Conservation (phyloP, 345 rosid genomes). For the thale cress (Arabidopsis thaliana) region TAIR10.1 NC_003076.8:3667501-3668000, state of each 20-base stretch:
- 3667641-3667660: neutral
- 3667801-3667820: conserved; percentile 2
- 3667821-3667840: neutral
- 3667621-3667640: neutral
- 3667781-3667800: conserved; percentile 6
- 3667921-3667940: conserved; percentile 15
- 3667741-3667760: conserved; percentile 13
- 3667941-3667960: neutral
- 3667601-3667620: too few relatives aligned
- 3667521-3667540: too few relatives aligned
- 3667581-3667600: neutral
- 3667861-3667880: conserved; percentile 5
- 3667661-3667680: neutral
- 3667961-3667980: conserved; percentile 19
- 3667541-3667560: too few relatives aligned
- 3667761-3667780: neutral
- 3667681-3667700: neutral
- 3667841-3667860: conserved; percentile 27
- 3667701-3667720: conserved; percentile 13
- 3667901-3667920: conserved; percentile 12
- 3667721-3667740: neutral
- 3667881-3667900: conserved; percentile 4
- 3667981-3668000: conserved; percentile 37
- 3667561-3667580: too few relatives aligned
- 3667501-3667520: neutral